These are phyloP conservation scores for Lasiodiplodia sp. DNA, from an alignment of 2,329 filamentous ascomycete genomes.

Conservation along the genomic window DNA sequence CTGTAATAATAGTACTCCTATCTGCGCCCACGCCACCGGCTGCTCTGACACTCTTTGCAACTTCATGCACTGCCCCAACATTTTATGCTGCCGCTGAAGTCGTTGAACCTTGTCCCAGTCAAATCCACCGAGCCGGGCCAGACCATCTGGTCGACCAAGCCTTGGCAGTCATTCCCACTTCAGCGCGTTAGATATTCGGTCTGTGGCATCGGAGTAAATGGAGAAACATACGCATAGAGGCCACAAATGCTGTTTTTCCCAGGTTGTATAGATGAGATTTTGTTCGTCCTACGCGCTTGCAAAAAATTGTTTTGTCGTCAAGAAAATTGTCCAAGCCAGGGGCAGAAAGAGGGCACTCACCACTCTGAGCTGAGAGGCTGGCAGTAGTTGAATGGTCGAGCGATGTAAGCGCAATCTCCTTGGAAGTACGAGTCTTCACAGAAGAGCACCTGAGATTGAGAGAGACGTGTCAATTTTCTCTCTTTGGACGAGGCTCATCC, in stretches of 20 bases:
- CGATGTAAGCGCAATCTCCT: conserved; percentile 8
- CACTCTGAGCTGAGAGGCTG: background rate
- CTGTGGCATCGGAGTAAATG: background rate
- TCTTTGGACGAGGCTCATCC: too few relatives aligned
- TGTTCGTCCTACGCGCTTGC: background rate
- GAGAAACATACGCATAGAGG: background rate
- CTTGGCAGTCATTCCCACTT: background rate
- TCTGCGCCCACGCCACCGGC: background rate
- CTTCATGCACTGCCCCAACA: conserved; percentile 7
- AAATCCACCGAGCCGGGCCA: conserved; percentile 14
- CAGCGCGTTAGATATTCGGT: background rate
- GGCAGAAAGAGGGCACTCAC: background rate
- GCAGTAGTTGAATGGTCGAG: conserved; percentile 5
- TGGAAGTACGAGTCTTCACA: conserved; percentile 19
- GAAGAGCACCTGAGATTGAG: conserved; percentile 1
- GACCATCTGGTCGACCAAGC: conserved; percentile 20
- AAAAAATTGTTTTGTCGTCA: background rate
- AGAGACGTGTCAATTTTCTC: background rate
- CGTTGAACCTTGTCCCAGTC: conserved; percentile 13
- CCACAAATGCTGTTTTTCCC: conserved; percentile 2
- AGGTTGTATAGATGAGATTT: conserved; percentile 13
- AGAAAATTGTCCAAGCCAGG: background rate
- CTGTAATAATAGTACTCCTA: too few relatives aligned
- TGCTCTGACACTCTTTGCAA: background rate
- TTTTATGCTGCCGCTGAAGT: conserved; percentile 6